These are phyloP conservation scores for Aspergillus diversus DNA, from an alignment of 495 filamentous ascomycete species.

Conservation along the genomic window DNA sequence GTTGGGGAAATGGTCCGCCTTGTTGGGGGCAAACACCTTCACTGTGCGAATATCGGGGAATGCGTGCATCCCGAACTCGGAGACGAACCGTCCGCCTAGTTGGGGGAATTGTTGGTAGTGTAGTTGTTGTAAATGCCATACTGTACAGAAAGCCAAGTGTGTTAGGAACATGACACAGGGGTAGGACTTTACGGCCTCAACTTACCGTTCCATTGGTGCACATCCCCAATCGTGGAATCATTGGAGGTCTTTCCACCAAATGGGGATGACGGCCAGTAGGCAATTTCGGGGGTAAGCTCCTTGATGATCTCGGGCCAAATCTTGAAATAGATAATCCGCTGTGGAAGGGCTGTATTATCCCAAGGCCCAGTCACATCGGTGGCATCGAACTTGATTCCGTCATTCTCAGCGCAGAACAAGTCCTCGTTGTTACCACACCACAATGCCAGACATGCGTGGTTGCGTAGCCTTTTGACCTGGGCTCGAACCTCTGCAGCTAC, in stretches of 20 bases:
- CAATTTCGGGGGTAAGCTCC: background rate
- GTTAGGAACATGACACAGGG: background rate
- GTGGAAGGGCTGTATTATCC: background rate
- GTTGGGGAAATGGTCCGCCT: background rate
- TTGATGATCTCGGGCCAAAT: slow-evolving; percentile 11
- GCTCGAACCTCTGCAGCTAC: slow-evolving; percentile 2
- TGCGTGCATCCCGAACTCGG: slow-evolving; percentile 6
- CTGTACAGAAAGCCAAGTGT: background rate
- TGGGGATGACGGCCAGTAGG: slow-evolving; percentile 5
- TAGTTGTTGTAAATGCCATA: slow-evolving; percentile 5
- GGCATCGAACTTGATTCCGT: slow-evolving; percentile 4
- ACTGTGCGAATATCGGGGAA: slow-evolving; percentile 4
- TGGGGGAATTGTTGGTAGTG: slow-evolving; percentile 11
- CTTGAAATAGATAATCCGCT: slow-evolving; percentile 4
- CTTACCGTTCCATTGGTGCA: slow-evolving; percentile 13
- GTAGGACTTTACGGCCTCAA: background rate
- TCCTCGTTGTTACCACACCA: slow-evolving; percentile 13
- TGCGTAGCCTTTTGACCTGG: slow-evolving; percentile 8
- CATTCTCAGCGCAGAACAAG: background rate
- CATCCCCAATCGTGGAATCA: slow-evolving; percentile 1
- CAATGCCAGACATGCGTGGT: slow-evolving; percentile 1
- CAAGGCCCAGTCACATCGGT: slow-evolving; percentile 4
- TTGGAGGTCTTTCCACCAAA: slow-evolving; percentile 11
- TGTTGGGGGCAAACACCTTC: background rate
- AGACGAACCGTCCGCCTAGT: slow-evolving; percentile 1